These are phyloP conservation scores for Termitomyces sp. DNA, from an alignment of 768 basidiomycete species.

Conservation along the genomic window DNA sequence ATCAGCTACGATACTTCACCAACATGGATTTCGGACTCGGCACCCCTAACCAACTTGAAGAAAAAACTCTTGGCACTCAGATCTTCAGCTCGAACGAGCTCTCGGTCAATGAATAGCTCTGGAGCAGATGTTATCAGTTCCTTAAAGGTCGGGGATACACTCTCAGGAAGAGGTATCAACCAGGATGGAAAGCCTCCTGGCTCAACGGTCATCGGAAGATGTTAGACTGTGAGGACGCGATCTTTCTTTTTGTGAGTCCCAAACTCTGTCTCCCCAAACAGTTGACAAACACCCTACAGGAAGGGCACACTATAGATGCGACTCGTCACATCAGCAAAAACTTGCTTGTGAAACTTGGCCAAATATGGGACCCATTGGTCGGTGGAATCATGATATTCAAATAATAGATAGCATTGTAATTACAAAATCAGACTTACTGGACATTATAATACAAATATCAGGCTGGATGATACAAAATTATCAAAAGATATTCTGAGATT, in stretches of 20 bases:
- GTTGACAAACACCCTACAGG: neutral
- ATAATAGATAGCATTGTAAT: no score
- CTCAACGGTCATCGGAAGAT: neutral
- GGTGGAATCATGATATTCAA: no score
- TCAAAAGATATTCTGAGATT: no score
- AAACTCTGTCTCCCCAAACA: no score
- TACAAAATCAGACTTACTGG: no score
- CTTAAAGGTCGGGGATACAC: slow-evolving; percentile 14
- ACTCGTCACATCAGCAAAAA: no score
- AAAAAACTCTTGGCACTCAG: neutral
- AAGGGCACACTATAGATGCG: slow-evolving; percentile 15
- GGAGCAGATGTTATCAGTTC: slow-evolving; percentile 13
- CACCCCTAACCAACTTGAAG: neutral
- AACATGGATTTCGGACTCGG: neutral
- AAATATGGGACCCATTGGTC: no score
- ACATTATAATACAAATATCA: no score
- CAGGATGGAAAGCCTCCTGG: slow-evolving; percentile 19
- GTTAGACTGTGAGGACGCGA: neutral
- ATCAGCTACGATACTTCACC: neutral
- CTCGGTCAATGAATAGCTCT: slow-evolving; percentile 7
- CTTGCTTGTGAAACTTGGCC: no score
- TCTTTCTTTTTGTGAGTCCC: neutral
- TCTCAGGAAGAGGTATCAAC: slow-evolving; percentile 12
- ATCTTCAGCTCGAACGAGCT: neutral
- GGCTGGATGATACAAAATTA: no score